Percentiles rank a stretch among this genome's conserved stretches.
phyloP scores from a whole-genome alignment of 768 basidiomycete genomes.

The Boletus rubropictus region DNA sequence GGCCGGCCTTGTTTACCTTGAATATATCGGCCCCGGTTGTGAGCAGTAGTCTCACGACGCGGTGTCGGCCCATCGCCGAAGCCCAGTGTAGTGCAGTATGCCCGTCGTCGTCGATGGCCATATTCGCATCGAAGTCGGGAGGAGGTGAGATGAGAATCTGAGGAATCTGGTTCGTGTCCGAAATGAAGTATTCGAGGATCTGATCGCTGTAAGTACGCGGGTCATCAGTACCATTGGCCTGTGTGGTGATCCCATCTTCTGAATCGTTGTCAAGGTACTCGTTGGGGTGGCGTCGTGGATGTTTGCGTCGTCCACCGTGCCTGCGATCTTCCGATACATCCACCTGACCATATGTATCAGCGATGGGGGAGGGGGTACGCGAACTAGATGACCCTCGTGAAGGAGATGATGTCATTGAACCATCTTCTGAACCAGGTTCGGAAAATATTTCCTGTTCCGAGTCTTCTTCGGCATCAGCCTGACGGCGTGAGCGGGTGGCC shows the following conservation, averaged over 20 bases:
- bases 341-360: slow-evolving; percentile 35
- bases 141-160: slow-evolving; percentile 83
- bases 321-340: slow-evolving; percentile 20
- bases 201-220: slow-evolving; percentile 84
- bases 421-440: slow-evolving; percentile 76
- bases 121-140: slow-evolving; percentile 88
- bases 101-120: slow-evolving; percentile 96
- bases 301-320: slow-evolving; percentile 43
- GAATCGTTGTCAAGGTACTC: slow-evolving; percentile 41
- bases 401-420: slow-evolving; percentile 85
- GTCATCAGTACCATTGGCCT: slow-evolving; percentile 45
- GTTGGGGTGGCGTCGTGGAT: slow-evolving; percentile 42
- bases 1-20: slow-evolving; percentile 92
- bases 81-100: slow-evolving; percentile 98
- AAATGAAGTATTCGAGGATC: slow-evolving; percentile 97
- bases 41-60: slow-evolving; percentile 90
- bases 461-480: slow-evolving; percentile 45
- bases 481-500: slow-evolving; percentile 56
- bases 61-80: slow-evolving; percentile 96
- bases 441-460: slow-evolving; percentile 62
- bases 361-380: slow-evolving; percentile 88
- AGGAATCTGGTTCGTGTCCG: slow-evolving; percentile 90
- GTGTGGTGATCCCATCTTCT: slow-evolving; percentile 37
- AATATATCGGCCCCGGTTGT: slow-evolving; percentile 96
- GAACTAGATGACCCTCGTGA: slow-evolving; percentile 83